Evolutionary conservation across 2,329 filamentous ascomycete genomes (phyloP), one percentile per base, ranked within the genome.

Genomic region (Mariannaea elegans): DNA sequence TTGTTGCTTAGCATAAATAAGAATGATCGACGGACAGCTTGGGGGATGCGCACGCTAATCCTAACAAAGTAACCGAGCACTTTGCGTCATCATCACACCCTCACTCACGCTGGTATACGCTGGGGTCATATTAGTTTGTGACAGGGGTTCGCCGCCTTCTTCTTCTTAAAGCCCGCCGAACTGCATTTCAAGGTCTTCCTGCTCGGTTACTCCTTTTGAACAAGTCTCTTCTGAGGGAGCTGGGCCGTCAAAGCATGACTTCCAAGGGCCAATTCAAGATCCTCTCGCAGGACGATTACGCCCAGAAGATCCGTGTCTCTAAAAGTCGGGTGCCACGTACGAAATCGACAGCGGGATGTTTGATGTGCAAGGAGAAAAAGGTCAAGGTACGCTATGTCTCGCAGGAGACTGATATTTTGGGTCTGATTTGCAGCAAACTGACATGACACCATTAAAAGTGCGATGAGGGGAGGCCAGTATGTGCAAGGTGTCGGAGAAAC

Each of bases 311-410:
- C 21, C 44, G 38, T 4, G 14, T 21, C 6, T 8, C 29, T n/a
- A 46, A 53, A 12, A 39, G 14, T 12, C 56, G 44, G 1, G 6
- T n/a, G 5, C 31, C 31, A 9, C 38, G 39, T 7, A 42, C 49
- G 8, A 59, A 53, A 23, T 48, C 49, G 16, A 38, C 24, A n/a
- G 19, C 36, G 3, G 56, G 56, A 16, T 59, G 56, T 42, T 29
- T 49, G 16, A 32, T 53, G 36, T 59, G 49, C 24, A 59, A 59
- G 56, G 36, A 38, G 12, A 59, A 54, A 29, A 59, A 59, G 27
- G 56, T 53, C 49, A 59, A 59, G 49, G 56, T 45, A 13, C 7
- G 56, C 13, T 7, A n/a, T 13, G 9, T 34, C 7, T 14, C 12
- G 4, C 5, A 18, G 7, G 8, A 19, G 1, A 21, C 14, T 4